Evolutionary conservation across 768 basidiomycete genomes (phyloP), one percentile per base, ranked within the genome.

Genomic region (Mycena galericulata): DNA sequence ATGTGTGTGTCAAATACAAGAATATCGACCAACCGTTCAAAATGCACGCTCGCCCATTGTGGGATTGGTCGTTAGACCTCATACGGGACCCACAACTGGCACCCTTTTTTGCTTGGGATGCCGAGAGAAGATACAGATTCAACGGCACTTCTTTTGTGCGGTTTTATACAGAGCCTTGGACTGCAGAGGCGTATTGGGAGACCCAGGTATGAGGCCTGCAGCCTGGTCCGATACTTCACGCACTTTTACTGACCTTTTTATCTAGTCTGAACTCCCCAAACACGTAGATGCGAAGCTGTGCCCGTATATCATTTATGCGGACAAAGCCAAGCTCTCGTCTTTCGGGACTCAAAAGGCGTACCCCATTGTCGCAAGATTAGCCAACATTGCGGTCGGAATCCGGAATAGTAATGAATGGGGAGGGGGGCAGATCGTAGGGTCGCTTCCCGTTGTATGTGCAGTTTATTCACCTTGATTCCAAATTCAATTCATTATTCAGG

Each of bases 201-300:
- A 68, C 80, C 17, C 81, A 84, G 75, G 83, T 84, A 68, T n/a
- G n/a, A n/a, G n/a, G n/a, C n/a, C n/a, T n/a, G n/a, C n/a, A 24
- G 68, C 20, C 7, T 4, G 3, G 11, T 47, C 68, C 26, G 49
- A 38, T 24, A 34, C 20, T 20, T 66, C 55, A 30, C 20, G 20
- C 68, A 22, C 18, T 55, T 51, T 34, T 14, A 51, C 14, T 49
- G 49, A 67, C 47, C 67, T 6, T 24, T 46, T 61, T 8, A 26
- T 27, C n/a, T 65, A 74, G 70, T 46, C 43, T 29, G 4, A 60
- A 51, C 22, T 81, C 22, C 76, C 78, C 27, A 29, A 58, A 11
- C 6, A 36, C 14, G 29, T 10, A 20, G 70, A 57, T 29, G 77
- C 67, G 2, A 77, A 77, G 27, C 76, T 78, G 0, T 68, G 82